These are phyloP conservation scores for Samsoniella hepiali DNA, from an alignment of 2,329 filamentous ascomycete genomes.

Conservation along the genomic window DNA sequence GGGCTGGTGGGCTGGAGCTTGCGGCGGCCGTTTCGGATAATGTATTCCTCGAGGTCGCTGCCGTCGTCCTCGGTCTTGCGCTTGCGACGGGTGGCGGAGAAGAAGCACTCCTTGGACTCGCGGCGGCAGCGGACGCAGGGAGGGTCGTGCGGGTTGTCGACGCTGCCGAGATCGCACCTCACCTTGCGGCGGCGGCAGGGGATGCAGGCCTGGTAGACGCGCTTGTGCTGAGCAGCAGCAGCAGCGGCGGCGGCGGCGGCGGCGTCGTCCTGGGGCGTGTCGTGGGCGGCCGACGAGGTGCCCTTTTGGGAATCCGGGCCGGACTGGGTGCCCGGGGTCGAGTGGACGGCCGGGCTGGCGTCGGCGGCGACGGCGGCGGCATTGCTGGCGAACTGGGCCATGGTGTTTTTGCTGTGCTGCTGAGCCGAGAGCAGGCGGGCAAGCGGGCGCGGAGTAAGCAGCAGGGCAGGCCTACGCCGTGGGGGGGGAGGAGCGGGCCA, in stretches of 20 bases:
- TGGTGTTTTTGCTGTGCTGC: constrained; percentile 8
- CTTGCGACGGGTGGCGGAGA: constrained; percentile 91
- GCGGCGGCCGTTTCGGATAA: constrained; percentile 71
- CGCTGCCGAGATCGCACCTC: constrained; percentile 63
- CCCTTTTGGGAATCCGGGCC: constrained; percentile 8
- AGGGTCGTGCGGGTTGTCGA: constrained; percentile 91
- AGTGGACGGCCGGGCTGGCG: constrained; percentile 4
- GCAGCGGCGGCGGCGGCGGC: constrained; percentile 20
- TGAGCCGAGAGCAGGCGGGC: constrained; percentile 1
- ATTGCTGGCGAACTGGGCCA: constrained; percentile 17
- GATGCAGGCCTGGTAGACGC: constrained; percentile 62
- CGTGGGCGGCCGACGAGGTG: constrained; percentile 3
- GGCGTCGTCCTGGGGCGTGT: constrained; percentile 20
- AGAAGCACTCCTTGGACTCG: constrained; percentile 96
- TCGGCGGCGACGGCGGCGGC: constrained; percentile 7
- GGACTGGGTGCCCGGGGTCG: constrained; percentile 13
- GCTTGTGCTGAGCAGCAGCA: constrained; percentile 48
- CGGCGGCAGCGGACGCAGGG: constrained; percentile 91
- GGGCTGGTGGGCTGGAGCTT: constrained; percentile 51
- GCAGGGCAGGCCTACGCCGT: not conserved
- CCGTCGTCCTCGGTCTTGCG: constrained; percentile 66
- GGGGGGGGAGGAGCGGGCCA: not conserved
- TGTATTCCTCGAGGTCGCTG: constrained; percentile 60
- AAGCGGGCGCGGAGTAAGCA: not conserved
- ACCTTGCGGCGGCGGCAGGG: constrained; percentile 61